Evolutionary conservation across 2,329 filamentous ascomycete species (phyloP).

Genomic region (Pseudocercospora crystallina): DNA sequence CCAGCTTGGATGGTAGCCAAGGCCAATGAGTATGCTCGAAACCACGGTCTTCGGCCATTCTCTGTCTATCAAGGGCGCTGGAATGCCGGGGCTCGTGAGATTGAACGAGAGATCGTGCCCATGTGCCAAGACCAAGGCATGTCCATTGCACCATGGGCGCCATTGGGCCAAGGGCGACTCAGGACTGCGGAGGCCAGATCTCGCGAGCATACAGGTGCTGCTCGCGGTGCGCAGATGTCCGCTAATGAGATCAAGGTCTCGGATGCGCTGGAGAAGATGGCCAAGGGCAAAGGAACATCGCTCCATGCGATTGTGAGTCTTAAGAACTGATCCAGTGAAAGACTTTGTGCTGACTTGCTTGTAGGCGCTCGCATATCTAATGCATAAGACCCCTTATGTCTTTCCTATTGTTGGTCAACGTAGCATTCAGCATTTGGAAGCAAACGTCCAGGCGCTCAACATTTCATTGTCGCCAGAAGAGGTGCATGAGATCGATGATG

Average conservation of each 20-base stretch:
- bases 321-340: no score
- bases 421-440: conserved; percentile 67
- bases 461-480: conserved; percentile 62
- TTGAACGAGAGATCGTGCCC: conserved; percentile 49
- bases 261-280: conserved; percentile 60
- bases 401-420: conserved; percentile 67
- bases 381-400: conserved; percentile 58
- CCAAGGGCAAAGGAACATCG: conserved; percentile 51
- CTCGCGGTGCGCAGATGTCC: no score
- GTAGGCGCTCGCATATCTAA: conserved; percentile 69
- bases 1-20: conserved; percentile 45
- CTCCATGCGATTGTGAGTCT: conserved; percentile 33
- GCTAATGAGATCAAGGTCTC: conserved; percentile 55
- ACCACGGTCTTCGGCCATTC: conserved; percentile 34
- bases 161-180: no score
- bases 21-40: conserved; percentile 44
- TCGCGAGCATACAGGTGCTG: no score
- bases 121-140: conserved; percentile 46
- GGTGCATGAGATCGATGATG: conserved; percentile 64
- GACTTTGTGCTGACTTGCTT: no score
- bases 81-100: conserved; percentile 42
- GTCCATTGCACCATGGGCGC: conserved; percentile 57
- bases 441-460: conserved; percentile 67
- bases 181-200: no score
- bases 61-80: conserved; percentile 41